Conservation (phyloP, 2,329 filamentous ascomycete species). For the Ophiocordyceps camponoti-saundersi region DNA sequence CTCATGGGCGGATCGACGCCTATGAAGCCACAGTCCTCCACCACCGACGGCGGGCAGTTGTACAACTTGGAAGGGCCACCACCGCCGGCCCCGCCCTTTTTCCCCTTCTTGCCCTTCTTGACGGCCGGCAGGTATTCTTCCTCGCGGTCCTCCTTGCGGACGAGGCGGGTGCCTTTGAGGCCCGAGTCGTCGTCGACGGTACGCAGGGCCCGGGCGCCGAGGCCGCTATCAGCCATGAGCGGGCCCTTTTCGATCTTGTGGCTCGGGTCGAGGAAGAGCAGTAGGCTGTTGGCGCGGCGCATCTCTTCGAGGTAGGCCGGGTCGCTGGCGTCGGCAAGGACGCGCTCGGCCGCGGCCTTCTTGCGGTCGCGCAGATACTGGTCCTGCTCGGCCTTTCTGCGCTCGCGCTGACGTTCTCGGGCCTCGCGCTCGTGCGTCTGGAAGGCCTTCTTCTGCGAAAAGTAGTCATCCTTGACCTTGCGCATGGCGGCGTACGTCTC, state of each 20-base stretch:
- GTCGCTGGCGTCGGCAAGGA: slow-evolving; percentile 66
- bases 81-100: slow-evolving; percentile 35
- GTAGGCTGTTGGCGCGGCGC: slow-evolving; percentile 68
- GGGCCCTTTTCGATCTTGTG: slow-evolving; percentile 49
- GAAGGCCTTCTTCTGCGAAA: slow-evolving; percentile 64
- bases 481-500: slow-evolving; percentile 69
- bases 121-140: slow-evolving; percentile 71
- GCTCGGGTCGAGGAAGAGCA: slow-evolving; percentile 78
- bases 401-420: slow-evolving; percentile 59
- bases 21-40: slow-evolving; percentile 76
- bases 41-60: slow-evolving; percentile 78
- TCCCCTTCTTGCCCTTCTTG: slow-evolving; percentile 80
- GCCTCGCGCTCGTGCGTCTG: slow-evolving; percentile 71
- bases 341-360: slow-evolving; percentile 58
- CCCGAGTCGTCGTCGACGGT: slow-evolving; percentile 69
- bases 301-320: slow-evolving; percentile 91
- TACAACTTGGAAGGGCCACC: slow-evolving; percentile 39
- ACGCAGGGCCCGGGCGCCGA: slow-evolving; percentile 63
- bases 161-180: slow-evolving; percentile 69
- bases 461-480: slow-evolving; percentile 82
- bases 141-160: slow-evolving; percentile 74
- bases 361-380: slow-evolving; percentile 54
- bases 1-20: slow-evolving; percentile 79
- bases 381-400: slow-evolving; percentile 65
- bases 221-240: slow-evolving; percentile 49